A percentile compares a stretch with the other conserved stretches of the same genome.
These are phyloP conservation scores for Stachybotrys chlorohalonatus DNA, from an alignment of 2,329 filamentous ascomycete genomes.

Conservation along the genomic window DNA sequence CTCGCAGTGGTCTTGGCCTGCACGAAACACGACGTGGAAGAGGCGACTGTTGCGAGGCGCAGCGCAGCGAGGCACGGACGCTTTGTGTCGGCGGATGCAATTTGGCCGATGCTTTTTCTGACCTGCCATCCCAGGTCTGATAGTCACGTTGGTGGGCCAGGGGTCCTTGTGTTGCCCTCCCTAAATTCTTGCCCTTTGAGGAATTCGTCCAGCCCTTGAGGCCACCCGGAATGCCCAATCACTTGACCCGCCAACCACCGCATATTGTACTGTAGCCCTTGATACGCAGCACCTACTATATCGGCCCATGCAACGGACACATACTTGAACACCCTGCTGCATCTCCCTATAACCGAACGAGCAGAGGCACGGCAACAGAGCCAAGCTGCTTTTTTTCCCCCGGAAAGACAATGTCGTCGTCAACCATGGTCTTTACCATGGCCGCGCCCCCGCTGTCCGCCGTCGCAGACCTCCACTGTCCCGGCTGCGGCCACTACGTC, in stretches of 20 bases:
- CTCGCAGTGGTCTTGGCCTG: no score
- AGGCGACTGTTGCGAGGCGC: neutral
- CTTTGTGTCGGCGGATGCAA: neutral
- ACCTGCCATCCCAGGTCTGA: neutral
- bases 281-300: neutral
- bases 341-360: no score
- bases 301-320: no score
- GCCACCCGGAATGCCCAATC: neutral
- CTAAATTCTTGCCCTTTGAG: neutral
- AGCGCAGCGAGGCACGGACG: neutral
- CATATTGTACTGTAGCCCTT: neutral
- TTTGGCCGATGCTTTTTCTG: neutral
- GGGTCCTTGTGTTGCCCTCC: neutral
- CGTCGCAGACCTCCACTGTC: constrained; percentile 31
- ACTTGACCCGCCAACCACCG: neutral
- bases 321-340: no score
- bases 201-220: no score
- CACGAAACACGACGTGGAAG: neutral
- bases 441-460: constrained; percentile 15
- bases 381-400: neutral
- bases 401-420: constrained; percentile 8
- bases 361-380: neutral
- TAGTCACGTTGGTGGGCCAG: neutral
- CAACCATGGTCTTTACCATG: constrained; percentile 26
- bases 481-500: constrained; percentile 38